A percentile compares a stretch with the other conserved stretches of the same genome.
Conservation (phyloP, 139 green algal genomes). For the Chlamydomonas asymmetrica region DNA sequence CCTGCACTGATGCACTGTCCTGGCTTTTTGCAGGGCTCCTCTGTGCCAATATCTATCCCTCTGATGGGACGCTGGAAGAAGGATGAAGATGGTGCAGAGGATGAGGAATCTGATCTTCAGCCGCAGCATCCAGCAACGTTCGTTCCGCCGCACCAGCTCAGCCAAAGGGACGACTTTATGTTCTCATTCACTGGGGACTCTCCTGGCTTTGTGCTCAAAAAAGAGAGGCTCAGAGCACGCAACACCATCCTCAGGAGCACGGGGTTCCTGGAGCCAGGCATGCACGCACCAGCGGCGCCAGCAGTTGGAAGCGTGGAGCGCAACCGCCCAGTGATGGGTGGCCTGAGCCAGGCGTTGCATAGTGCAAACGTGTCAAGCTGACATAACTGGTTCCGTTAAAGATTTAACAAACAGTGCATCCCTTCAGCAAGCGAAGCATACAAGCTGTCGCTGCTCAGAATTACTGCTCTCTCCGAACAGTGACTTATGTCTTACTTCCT, state of each 20-base stretch:
- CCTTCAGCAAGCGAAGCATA: no score
- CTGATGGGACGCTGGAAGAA: slow-evolving; percentile 32
- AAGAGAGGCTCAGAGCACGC: slow-evolving; percentile 38
- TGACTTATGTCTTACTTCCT: no score
- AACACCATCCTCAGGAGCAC: slow-evolving; percentile 53
- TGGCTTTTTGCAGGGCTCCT: slow-evolving; percentile 8
- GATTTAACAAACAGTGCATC: no score
- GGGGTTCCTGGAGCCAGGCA: slow-evolving; percentile 41
- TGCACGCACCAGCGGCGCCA: background rate
- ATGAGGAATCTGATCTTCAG: no score
- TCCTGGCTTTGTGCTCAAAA: slow-evolving; percentile 36
- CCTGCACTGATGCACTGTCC: no score
- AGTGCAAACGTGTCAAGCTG: no score
- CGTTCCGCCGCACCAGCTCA: slow-evolving; percentile 42
- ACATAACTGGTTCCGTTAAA: no score
- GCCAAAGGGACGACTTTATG: slow-evolving; percentile 31
- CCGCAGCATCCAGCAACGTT: slow-evolving; percentile 23
- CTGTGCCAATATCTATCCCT: slow-evolving; percentile 16
- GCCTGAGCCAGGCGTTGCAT: slow-evolving; percentile 23
- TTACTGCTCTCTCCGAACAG: no score
- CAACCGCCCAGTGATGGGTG: background rate
- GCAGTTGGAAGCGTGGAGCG: slow-evolving; percentile 10
- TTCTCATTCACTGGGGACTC: slow-evolving; percentile 32
- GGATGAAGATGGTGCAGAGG: background rate
- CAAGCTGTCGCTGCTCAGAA: no score